Conservation (phyloP, 176 grass and related monocot genomes). For the Pontederia crassipes region DNA sequence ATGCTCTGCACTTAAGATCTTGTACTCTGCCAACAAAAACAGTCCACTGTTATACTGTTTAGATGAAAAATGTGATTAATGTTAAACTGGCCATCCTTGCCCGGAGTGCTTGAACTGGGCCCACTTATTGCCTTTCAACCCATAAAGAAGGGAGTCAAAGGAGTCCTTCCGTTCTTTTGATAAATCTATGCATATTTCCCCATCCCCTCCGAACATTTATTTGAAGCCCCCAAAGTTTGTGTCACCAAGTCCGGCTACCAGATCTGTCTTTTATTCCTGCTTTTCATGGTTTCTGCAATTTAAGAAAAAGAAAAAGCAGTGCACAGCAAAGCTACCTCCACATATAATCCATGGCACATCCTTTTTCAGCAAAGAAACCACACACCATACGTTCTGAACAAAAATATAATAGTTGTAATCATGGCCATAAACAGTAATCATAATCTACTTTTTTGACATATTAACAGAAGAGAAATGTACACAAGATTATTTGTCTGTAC, state of each 20-base stretch:
- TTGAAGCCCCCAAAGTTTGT: not conserved
- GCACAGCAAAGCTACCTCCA: not conserved
- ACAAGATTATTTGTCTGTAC: not conserved
- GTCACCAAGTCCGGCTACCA: slow-evolving; percentile 1
- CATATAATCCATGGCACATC: slow-evolving; percentile 2
- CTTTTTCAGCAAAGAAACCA: slow-evolving; percentile 1
- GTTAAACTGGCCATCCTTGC: no score
- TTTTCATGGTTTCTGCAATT: not conserved
- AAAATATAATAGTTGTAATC: slow-evolving; percentile 2
- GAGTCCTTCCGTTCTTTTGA: not conserved
- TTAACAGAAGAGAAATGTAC: slow-evolving; percentile 6
- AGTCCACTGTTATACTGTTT: no score
- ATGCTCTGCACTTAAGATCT: no score
- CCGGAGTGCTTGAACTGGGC: no score
- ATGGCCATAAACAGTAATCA: slow-evolving; percentile 8
- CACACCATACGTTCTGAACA: not conserved
- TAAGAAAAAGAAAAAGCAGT: not conserved
- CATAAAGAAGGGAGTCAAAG: no score
- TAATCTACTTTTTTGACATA: not conserved
- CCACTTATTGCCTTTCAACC: no score
- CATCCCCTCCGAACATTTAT: not conserved
- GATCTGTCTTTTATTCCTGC: slow-evolving; percentile 5
- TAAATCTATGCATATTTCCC: not conserved
- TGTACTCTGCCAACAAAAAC: no score
- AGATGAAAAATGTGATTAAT: no score